Evolutionary conservation across 495 filamentous ascomycete genomes (phyloP).

Genomic region (Aspergillus funiculosus): DNA sequence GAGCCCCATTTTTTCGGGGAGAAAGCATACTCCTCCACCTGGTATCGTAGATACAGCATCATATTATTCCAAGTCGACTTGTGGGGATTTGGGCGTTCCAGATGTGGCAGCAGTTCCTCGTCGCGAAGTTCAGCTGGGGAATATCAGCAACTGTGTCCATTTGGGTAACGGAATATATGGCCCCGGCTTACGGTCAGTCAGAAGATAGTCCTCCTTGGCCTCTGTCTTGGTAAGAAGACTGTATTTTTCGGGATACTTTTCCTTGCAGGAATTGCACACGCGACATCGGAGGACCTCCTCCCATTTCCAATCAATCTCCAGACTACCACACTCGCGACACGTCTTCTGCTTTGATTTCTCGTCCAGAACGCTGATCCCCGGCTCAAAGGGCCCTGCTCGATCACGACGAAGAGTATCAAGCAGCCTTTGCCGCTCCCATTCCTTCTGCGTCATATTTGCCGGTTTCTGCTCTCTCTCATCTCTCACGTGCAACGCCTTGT

Average conservation of each 20-base stretch:
- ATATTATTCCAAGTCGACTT: slow-evolving; percentile 96
- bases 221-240: slow-evolving; percentile 94
- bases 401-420: slow-evolving; percentile 61
- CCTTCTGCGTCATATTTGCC: slow-evolving; percentile 79
- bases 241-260: slow-evolving; percentile 85
- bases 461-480: slow-evolving; percentile 59
- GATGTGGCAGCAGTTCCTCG: slow-evolving; percentile 74
- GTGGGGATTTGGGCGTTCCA: slow-evolving; percentile 89
- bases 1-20: slow-evolving; percentile 79
- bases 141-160: too few species aligned
- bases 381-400: slow-evolving; percentile 80
- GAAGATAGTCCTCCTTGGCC: slow-evolving; percentile 85
- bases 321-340: slow-evolving; percentile 73
- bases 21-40: slow-evolving; percentile 90
- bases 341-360: slow-evolving; percentile 57
- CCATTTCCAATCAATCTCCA: slow-evolving; percentile 95
- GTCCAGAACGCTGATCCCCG: slow-evolving; percentile 66
- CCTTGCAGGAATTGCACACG: slow-evolving; percentile 76
- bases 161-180: too few species aligned
- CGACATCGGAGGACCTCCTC: slow-evolving; percentile 67
- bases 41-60: slow-evolving; percentile 92
- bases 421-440: slow-evolving; percentile 83
- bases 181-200: slow-evolving; percentile 74
- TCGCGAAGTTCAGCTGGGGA: slow-evolving; percentile 76
- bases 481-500: slow-evolving; percentile 61